Percentiles rank a stretch among this genome's conserved stretches.
Evolutionary conservation across 345 rosid species (phyloP).

Genomic region (Hypericum perforatum): DNA sequence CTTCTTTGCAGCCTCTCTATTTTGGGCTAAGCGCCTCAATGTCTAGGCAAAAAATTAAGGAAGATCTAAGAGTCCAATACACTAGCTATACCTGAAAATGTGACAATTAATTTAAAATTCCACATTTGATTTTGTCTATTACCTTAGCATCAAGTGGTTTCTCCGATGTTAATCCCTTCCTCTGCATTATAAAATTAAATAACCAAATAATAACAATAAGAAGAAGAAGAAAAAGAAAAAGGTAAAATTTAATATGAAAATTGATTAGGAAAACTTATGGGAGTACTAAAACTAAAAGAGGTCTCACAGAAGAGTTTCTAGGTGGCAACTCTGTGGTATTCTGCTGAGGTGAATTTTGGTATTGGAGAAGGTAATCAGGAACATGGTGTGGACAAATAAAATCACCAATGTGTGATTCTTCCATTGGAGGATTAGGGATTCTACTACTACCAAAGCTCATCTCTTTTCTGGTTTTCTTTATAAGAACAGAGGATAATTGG

Average conservation of each 20-base stretch:
- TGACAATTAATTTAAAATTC: background rate
- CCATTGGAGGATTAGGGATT: slow-evolving; percentile 6
- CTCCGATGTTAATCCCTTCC: slow-evolving; percentile 73
- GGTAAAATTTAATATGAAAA: slow-evolving; percentile 2
- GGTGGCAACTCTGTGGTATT: slow-evolving; percentile 15
- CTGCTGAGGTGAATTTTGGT: slow-evolving; percentile 16
- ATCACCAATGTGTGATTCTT: slow-evolving; percentile 13
- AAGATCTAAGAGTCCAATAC: background rate
- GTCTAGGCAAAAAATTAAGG: slow-evolving; percentile 39
- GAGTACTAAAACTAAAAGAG: slow-evolving; percentile 1
- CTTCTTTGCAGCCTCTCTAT: slow-evolving; percentile 99
- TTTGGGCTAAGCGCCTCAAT: slow-evolving; percentile 93
- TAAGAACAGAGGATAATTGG: too few relatives aligned
- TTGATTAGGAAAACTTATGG: slow-evolving; percentile 14
- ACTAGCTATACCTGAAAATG: background rate
- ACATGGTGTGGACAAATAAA: slow-evolving; percentile 20
- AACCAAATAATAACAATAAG: background rate
- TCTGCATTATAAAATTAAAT: slow-evolving; percentile 37
- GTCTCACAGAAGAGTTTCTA: slow-evolving; percentile 15
- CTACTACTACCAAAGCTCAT: slow-evolving; percentile 18
- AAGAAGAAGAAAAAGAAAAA: background rate
- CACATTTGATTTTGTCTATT: background rate
- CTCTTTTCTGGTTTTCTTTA: slow-evolving; percentile 2
- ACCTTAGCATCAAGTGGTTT: slow-evolving; percentile 95
- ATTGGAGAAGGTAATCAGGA: slow-evolving; percentile 13